Evolutionary conservation across 2,329 filamentous ascomycete species (phyloP).

Genomic region (Colletotrichum truncatum): DNA sequence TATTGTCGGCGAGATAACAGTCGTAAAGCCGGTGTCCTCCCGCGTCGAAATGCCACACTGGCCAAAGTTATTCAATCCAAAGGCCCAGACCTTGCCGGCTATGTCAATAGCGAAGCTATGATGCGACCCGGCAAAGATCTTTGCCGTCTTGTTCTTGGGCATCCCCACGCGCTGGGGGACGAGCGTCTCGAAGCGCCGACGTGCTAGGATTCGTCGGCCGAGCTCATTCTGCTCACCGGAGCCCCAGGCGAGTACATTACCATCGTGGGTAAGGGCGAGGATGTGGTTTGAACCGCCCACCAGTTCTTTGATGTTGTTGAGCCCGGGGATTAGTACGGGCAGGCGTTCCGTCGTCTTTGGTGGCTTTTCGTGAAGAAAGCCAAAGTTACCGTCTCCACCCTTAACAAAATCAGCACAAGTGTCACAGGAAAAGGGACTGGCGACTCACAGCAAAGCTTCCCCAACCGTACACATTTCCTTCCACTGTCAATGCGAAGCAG

Average conservation of each 20-base stretch:
- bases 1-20: slow-evolving; percentile 61
- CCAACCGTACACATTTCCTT: slow-evolving; percentile 73
- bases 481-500: slow-evolving; percentile 69
- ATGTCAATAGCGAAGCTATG: slow-evolving; percentile 75
- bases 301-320: slow-evolving; percentile 61
- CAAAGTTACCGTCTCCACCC: slow-evolving; percentile 57
- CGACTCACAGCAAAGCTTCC: slow-evolving; percentile 65
- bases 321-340: slow-evolving; percentile 56
- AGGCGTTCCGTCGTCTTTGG: slow-evolving; percentile 48
- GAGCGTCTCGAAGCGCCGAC: slow-evolving; percentile 57
- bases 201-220: slow-evolving; percentile 57
- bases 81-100: slow-evolving; percentile 71
- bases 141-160: slow-evolving; percentile 43
- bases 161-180: slow-evolving; percentile 47
- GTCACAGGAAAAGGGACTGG: not conserved
- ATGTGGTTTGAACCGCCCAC: slow-evolving; percentile 67
- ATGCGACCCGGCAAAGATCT: slow-evolving; percentile 65
- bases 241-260: slow-evolving; percentile 65
- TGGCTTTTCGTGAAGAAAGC: slow-evolving; percentile 49
- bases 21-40: slow-evolving; percentile 34
- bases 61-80: slow-evolving; percentile 78
- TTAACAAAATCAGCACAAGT: not conserved
- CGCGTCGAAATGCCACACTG: slow-evolving; percentile 66
- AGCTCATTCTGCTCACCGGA: slow-evolving; percentile 58
- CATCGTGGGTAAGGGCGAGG: slow-evolving; percentile 60